phyloP scores from a whole-genome alignment of 1,139 yeast species.

The Saccharomycopsis hybrid region DNA sequence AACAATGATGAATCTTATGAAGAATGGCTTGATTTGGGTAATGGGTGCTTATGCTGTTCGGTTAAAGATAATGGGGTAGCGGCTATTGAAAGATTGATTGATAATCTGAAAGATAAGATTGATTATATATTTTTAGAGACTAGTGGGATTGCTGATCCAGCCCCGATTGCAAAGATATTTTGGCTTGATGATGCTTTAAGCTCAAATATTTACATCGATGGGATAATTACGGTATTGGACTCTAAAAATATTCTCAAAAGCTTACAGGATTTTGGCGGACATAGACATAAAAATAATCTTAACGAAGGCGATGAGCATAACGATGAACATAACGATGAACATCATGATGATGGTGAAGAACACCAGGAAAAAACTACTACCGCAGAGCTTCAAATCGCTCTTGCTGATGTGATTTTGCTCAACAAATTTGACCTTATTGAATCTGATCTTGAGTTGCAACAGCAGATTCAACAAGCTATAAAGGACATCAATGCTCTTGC shows the following conservation, averaged over 20 bases:
- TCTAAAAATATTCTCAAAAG: slow-evolving; percentile 60
- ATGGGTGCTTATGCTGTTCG: slow-evolving; percentile 95
- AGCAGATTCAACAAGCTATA: slow-evolving; percentile 34
- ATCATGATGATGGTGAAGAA: too few relatives aligned
- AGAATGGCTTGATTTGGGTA: slow-evolving; percentile 94
- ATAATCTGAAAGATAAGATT: slow-evolving; percentile 62
- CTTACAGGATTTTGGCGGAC: slow-evolving; percentile 68
- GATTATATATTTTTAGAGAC: slow-evolving; percentile 91
- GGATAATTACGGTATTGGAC: slow-evolving; percentile 89
- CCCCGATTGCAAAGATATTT: slow-evolving; percentile 92
- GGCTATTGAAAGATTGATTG: slow-evolving; percentile 86
- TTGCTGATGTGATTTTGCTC: slow-evolving; percentile 75
- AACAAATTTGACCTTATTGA: slow-evolving; percentile 65
- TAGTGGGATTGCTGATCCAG: slow-evolving; percentile 98
- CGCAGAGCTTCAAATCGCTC: slow-evolving; percentile 83
- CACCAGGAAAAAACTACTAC: slow-evolving; percentile 50
- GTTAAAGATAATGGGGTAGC: slow-evolving; percentile 91
- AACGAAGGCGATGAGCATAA: slow-evolving; percentile 28
- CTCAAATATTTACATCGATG: slow-evolving; percentile 83
- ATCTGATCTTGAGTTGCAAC: slow-evolving; percentile 28
- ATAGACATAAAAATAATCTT: slow-evolving; percentile 44
- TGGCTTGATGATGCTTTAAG: slow-evolving; percentile 91
- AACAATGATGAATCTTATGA: slow-evolving; percentile 57
- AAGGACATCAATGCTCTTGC: slow-evolving; percentile 60
- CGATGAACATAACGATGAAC: slow-evolving; percentile 40